Evolutionary conservation across 2,329 filamentous ascomycete genomes (phyloP).

Genomic region (Thelonectria blattea): DNA sequence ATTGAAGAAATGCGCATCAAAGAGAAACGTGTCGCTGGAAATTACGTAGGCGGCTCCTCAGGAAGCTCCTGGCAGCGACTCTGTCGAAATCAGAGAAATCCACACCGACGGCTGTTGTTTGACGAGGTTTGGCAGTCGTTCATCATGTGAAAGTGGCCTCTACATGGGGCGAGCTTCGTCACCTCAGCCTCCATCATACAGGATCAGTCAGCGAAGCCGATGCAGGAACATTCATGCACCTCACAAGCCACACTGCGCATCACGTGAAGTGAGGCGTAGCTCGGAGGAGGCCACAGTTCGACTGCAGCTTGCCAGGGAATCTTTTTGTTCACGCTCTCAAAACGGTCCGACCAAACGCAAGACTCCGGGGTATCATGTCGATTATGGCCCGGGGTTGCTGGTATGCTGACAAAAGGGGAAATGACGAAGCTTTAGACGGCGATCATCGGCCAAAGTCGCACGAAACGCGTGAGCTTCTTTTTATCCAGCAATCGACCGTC

Average conservation of each 20-base stretch:
- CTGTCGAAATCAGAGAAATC: constrained; percentile 20
- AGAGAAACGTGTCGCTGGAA: constrained; percentile 13
- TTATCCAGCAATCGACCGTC: constrained; percentile 2
- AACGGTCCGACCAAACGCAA: background rate
- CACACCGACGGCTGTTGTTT: constrained; percentile 31
- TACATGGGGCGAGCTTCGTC: constrained; percentile 36
- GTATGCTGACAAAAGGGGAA: constrained; percentile 2
- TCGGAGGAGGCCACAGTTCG: too few relatives aligned
- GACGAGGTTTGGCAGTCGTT: constrained; percentile 22
- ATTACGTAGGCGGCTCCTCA: constrained; percentile 12
- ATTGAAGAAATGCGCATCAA: constrained; percentile 39
- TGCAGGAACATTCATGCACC: constrained; percentile 18
- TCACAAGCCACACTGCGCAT: constrained; percentile 17
- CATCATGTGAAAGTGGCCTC: constrained; percentile 42
- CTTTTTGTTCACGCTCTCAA: background rate
- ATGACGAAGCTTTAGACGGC: background rate
- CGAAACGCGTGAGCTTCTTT: constrained; percentile 2
- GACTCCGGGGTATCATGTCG: background rate
- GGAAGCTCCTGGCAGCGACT: constrained; percentile 25
- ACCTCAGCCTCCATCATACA: constrained; percentile 24
- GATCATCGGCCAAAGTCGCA: constrained; percentile 9
- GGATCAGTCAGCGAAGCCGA: constrained; percentile 29
- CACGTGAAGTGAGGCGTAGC: constrained; percentile 21
- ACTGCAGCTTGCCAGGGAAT: background rate
- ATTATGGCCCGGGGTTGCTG: background rate